A percentile compares a stretch with the other conserved stretches of the same genome.
These are phyloP conservation scores for Coemansia sp. DNA, from an alignment of 192 early-diverging fungal genomes.

Conservation along the genomic window DNA sequence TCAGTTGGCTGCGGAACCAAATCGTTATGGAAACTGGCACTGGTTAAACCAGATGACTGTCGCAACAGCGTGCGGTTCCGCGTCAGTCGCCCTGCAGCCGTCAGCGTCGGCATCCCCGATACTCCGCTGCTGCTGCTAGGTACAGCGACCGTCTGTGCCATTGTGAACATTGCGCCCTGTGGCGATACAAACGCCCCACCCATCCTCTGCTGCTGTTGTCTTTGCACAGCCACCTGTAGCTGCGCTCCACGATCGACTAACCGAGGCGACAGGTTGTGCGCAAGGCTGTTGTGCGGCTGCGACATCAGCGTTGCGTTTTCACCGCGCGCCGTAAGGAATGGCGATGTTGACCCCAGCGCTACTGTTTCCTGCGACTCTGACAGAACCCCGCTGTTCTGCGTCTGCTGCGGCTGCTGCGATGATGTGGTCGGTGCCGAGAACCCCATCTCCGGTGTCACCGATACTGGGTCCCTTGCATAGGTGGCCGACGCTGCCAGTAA, in stretches of 20 bases:
- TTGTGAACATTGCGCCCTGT: neutral
- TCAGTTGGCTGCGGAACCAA: slow-evolving; percentile 46
- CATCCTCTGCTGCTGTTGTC: slow-evolving; percentile 6
- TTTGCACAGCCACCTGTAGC: neutral
- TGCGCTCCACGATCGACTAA: slow-evolving; percentile 20
- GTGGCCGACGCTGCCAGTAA: slow-evolving; percentile 47
- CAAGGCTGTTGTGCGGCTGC: slow-evolving; percentile 54
- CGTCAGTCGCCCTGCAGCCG: slow-evolving; percentile 26
- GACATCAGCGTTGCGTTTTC: slow-evolving; percentile 51
- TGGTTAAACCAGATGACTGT: slow-evolving; percentile 40
- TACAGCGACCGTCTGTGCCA: too few species aligned
- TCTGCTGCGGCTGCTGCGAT: too few species aligned
- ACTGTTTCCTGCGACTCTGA: slow-evolving; percentile 10
- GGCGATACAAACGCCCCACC: neutral
- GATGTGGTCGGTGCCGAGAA: slow-evolving; percentile 7
- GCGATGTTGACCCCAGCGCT: slow-evolving; percentile 14
- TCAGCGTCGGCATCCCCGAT: slow-evolving; percentile 3
- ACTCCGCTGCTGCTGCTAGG: neutral
- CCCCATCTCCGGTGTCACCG: slow-evolving; percentile 21
- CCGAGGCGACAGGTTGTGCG: slow-evolving; percentile 38
- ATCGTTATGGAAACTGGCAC: slow-evolving; percentile 48
- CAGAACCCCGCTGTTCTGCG: neutral
- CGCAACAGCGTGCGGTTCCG: slow-evolving; percentile 42
- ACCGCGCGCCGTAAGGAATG: slow-evolving; percentile 35
- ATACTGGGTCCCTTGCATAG: slow-evolving; percentile 18